These are phyloP conservation scores for Mycothermus thermophilus DNA, from an alignment of 495 filamentous ascomycete genomes.

Conservation along the genomic window DNA sequence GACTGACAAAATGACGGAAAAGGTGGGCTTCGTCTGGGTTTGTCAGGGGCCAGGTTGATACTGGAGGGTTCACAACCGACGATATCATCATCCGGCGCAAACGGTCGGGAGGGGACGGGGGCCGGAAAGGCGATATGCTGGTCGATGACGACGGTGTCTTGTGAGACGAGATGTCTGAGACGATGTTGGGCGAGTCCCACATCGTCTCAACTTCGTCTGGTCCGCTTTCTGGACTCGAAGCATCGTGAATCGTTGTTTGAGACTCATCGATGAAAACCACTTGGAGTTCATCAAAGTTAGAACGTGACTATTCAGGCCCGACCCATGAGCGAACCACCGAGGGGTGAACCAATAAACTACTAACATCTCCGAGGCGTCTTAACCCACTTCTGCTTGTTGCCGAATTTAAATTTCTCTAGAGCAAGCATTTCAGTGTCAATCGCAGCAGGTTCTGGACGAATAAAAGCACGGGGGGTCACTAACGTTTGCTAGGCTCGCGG, in stretches of 20 bases:
- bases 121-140: neutral
- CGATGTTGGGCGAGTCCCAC: constrained; percentile 4
- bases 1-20: constrained; percentile 35
- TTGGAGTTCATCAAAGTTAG: constrained; percentile 1
- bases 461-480: neutral
- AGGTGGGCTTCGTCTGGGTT: constrained; percentile 26
- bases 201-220: constrained; percentile 7
- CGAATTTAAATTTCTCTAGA: constrained; percentile 15
- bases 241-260: constrained; percentile 10
- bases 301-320: too few species aligned
- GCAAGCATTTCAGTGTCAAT: neutral
- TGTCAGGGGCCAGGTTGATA: constrained; percentile 23
- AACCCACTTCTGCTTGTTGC: constrained; percentile 20
- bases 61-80: neutral
- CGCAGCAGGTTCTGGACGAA: neutral
- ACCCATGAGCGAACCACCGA: too few species aligned
- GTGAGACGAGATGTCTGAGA: constrained; percentile 1
- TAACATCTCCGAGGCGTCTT: constrained; percentile 16
- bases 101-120: constrained; percentile 9
- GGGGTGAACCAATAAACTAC: too few species aligned
- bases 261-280: constrained; percentile 19
- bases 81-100: constrained; percentile 6
- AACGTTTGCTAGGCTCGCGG: constrained; percentile 13
- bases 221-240: constrained; percentile 10
- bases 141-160: neutral